Evolutionary conservation across 2,329 filamentous ascomycete genomes (phyloP), one percentile per base, ranked within the genome.

Genomic region (Aureobasidium sp.): DNA sequence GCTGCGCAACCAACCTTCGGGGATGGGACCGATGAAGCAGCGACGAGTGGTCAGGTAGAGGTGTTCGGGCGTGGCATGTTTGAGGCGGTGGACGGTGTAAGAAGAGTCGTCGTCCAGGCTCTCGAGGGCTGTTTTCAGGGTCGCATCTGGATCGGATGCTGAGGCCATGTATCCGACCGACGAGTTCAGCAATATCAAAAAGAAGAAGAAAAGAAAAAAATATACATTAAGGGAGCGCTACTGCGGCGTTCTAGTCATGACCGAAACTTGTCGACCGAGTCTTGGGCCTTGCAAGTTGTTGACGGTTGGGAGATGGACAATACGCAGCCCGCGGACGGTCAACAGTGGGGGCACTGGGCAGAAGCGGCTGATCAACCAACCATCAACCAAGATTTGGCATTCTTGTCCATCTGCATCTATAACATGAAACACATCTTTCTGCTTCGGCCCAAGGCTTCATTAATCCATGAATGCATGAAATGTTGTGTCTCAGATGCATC

Each of bases 11-110:
- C 81, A 85, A 54, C 79, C 80, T 60, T 80, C 78, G 39, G 81
- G 81, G 30, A 84, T 80, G 30, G 81, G 81, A 1, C 81, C 81
- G 55, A 85, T 81, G 67, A 85, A 85, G 67, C 77, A 78, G 52
- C 81, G 77, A 52, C 78, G 74, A 48, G 74, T 79, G 6, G 81
- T 84, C 59, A 81, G 69, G 66, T 84, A 75, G 35, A 85, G 67
- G 62, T 85, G 81, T 55, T 79, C 74, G 21, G 79, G 74, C 38
- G 78, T 80, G 44, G 79, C 77, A 73, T 85, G 79, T 69, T 79
- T 48, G 19, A 58, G 57, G 17, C 57, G 54, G 40, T 56, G 52
- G 11, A 53, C 55, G 8, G 57, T 58, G 38, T 58, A 56, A 14
- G 57, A 56, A 27, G 29, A 35, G 14, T 56, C 55, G 24, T 53